These are phyloP conservation scores for Echites panduratus DNA, from an alignment of 257 asterid species.

Conservation along the genomic window DNA sequence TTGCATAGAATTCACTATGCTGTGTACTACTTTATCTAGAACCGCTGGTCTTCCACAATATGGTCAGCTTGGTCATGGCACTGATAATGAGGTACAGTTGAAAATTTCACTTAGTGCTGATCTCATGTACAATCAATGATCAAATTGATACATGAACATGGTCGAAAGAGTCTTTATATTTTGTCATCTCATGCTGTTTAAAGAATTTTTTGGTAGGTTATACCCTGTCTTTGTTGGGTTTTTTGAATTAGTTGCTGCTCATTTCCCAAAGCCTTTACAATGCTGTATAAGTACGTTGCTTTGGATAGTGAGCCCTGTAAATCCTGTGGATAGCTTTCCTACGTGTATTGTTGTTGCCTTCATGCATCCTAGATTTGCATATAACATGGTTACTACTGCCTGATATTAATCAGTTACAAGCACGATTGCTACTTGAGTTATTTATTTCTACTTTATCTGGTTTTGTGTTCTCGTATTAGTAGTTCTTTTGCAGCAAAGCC, in stretches of 20 bases:
- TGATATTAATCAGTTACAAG: background rate
- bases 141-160: background rate
- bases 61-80: constrained; percentile 97
- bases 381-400: background rate
- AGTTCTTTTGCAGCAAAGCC: background rate
- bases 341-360: background rate
- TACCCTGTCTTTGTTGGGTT: background rate
- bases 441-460: background rate
- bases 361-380: background rate
- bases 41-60: constrained; percentile 98
- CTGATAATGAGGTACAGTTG: constrained; percentile 78
- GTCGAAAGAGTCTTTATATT: background rate
- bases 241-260: background rate
- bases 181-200: background rate
- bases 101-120: background rate
- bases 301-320: background rate
- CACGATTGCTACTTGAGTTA: background rate
- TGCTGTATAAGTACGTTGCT: background rate
- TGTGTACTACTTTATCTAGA: constrained; percentile 33
- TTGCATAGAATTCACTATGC: constrained; percentile 15
- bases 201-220: background rate
- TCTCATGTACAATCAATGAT: background rate
- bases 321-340: background rate
- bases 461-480: background rate
- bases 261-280: background rate